These are phyloP conservation scores for Crotalaria pallida DNA, from an alignment of 306 rosid species.

Conservation along the genomic window DNA sequence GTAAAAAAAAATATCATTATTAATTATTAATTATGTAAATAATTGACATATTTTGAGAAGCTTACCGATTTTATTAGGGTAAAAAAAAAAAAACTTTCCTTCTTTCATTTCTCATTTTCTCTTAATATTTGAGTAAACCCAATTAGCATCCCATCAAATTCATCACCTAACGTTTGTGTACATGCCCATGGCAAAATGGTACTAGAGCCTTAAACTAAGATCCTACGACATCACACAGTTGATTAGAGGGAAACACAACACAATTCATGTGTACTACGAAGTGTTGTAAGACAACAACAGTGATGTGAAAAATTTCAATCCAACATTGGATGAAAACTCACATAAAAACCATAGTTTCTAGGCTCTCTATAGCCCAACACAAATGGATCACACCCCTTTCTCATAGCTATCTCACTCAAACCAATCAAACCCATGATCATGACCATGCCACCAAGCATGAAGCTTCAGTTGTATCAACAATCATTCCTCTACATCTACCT, in stretches of 20 bases:
- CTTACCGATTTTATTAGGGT: no score
- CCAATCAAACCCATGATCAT: slow-evolving; percentile 12
- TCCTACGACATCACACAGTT: not conserved
- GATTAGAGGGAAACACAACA: not conserved
- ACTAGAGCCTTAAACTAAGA: not conserved
- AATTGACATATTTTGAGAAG: no score
- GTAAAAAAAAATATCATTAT: no score
- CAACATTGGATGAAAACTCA: slow-evolving; percentile 13
- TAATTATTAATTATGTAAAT: no score
- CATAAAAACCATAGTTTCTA: slow-evolving; percentile 31
- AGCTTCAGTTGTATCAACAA: slow-evolving; percentile 1
- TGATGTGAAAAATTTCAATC: not conserved
- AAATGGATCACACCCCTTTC: slow-evolving; percentile 34
- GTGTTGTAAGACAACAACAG: not conserved
- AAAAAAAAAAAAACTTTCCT: no score
- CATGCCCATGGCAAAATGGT: not conserved
- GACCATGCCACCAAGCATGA: slow-evolving; percentile 1
- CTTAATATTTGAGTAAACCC: not conserved
- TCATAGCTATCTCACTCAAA: slow-evolving; percentile 27
- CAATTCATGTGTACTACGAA: not conserved
- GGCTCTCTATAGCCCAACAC: slow-evolving; percentile 21
- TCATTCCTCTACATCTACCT: not conserved
- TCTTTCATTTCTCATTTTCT: no score
- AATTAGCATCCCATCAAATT: not conserved
- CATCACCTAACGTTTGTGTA: not conserved